These are phyloP conservation scores for Cyclanthera cordifolia DNA, from an alignment of 306 rosid genomes.

Conservation along the genomic window DNA sequence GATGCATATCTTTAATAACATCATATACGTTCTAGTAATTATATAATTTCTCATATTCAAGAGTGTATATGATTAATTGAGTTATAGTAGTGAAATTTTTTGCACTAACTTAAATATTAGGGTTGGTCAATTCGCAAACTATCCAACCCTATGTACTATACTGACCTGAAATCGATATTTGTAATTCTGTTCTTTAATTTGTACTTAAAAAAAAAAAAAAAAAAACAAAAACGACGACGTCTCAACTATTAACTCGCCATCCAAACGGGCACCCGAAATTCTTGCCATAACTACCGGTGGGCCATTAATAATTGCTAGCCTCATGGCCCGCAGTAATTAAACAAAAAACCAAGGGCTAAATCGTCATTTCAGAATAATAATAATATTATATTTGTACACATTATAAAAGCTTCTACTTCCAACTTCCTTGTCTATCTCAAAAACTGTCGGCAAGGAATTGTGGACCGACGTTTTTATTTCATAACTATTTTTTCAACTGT, in stretches of 20 bases:
- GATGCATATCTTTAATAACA: too few relatives aligned
- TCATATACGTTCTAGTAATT: too few relatives aligned
- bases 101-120: too few relatives aligned
- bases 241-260: not conserved
- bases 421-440: not conserved
- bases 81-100: too few relatives aligned
- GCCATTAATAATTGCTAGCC: constrained; percentile 1
- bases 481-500: constrained; percentile 11
- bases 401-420: not conserved
- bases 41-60: too few relatives aligned
- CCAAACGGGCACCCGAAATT: constrained; percentile 2
- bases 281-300: constrained; percentile 8
- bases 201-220: too few relatives aligned
- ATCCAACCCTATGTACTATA: too few relatives aligned
- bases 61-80: too few relatives aligned
- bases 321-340: not conserved
- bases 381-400: not conserved
- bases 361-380: not conserved
- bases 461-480: not conserved
- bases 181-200: too few relatives aligned
- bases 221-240: constrained; percentile 11
- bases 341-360: not conserved
- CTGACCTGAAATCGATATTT: too few relatives aligned
- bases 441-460: constrained; percentile 11
- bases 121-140: too few relatives aligned